phyloP scores from a whole-genome alignment of 345 rosid genomes.

The Capsella bursapastoris region DNA sequence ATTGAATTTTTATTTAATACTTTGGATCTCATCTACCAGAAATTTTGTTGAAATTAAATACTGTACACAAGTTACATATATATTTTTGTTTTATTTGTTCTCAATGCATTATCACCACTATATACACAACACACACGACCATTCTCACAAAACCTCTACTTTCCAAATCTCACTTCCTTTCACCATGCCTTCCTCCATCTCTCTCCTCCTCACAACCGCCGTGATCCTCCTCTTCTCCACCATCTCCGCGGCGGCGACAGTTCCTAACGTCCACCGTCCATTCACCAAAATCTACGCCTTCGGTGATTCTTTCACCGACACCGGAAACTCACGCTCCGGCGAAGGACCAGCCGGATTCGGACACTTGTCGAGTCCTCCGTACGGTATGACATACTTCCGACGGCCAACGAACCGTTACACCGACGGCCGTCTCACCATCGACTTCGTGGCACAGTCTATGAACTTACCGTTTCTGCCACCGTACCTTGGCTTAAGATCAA shows the following conservation, averaged over 20 bases:
- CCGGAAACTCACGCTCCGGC: conserved; percentile 76
- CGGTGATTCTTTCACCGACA: conserved; percentile 94
- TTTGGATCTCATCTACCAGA: conserved; percentile 4
- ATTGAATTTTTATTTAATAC: not conserved
- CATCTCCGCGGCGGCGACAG: conserved; percentile 14
- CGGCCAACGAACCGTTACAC: conserved; percentile 89
- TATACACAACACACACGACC: conserved; percentile 21
- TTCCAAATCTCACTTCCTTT: conserved; percentile 27
- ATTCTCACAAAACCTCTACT: not conserved
- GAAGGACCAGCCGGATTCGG: conserved; percentile 77
- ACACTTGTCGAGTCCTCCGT: conserved; percentile 79
- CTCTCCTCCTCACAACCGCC: conserved; percentile 27
- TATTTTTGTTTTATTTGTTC: too few relatives aligned
- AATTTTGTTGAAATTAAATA: not conserved
- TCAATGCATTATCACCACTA: not conserved
- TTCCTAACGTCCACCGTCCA: conserved; percentile 42
- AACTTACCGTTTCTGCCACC: conserved; percentile 81
- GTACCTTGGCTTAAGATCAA: conserved; percentile 48
- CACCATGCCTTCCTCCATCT: conserved; percentile 37
- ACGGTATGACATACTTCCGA: conserved; percentile 81
- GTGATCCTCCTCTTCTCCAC: conserved; percentile 37
- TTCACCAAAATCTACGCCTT: conserved; percentile 85
- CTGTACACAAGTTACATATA: not conserved
- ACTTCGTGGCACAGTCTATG: conserved; percentile 72
- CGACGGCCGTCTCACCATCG: conserved; percentile 86